These are phyloP conservation scores for Leccinum variicolor DNA, from an alignment of 768 basidiomycete genomes.

Conservation along the genomic window DNA sequence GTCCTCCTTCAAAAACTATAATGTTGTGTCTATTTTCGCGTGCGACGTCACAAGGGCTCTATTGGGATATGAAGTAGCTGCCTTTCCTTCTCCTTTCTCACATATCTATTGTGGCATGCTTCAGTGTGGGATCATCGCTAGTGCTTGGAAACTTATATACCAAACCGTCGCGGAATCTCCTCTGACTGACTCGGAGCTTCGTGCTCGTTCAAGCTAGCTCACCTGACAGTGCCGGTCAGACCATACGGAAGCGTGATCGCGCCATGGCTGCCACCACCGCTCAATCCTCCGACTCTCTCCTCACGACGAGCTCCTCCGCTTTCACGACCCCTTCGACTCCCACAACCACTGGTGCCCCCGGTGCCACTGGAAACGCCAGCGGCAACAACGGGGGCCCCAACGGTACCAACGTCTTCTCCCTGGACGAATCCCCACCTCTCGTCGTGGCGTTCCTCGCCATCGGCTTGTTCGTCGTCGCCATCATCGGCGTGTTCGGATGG, in stretches of 20 bases:
- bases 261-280: constrained; percentile 15
- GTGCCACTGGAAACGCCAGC: not conserved
- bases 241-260: constrained; percentile 9
- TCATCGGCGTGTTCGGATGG: constrained; percentile 50
- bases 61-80: not conserved
- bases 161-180: not conserved
- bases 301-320: constrained; percentile 5
- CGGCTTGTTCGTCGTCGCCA: constrained; percentile 48
- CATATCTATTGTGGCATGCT: constrained; percentile 3
- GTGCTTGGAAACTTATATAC: constrained; percentile 12
- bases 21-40: constrained; percentile 16
- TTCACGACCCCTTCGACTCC: not conserved
- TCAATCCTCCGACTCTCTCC: not conserved
- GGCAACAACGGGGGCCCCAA: not conserved
- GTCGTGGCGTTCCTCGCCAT: constrained; percentile 61
- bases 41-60: not conserved
- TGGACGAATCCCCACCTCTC: constrained; percentile 46
- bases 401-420: constrained; percentile 14
- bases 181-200: constrained; percentile 14
- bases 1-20: not conserved
- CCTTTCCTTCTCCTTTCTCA: constrained; percentile 6
- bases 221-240: constrained; percentile 1
- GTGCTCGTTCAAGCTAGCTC: constrained; percentile 3
- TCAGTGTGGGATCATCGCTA: constrained; percentile 2
- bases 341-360: not conserved